These are phyloP conservation scores for Hypoxylon fuscum DNA, from an alignment of 495 filamentous ascomycete genomes.

Conservation along the genomic window DNA sequence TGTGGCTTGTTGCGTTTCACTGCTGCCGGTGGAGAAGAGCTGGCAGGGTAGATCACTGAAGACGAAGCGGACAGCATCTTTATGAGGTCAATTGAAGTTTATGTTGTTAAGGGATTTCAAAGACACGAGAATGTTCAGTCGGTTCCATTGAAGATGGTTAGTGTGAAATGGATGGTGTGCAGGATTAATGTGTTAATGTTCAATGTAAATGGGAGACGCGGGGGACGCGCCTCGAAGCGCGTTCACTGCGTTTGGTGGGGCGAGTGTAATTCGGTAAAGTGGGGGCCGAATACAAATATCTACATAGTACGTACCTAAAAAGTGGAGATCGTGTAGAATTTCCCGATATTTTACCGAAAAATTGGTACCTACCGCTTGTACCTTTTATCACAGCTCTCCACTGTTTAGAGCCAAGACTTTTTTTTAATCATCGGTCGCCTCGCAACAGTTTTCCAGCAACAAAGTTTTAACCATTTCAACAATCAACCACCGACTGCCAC, in stretches of 20 bases:
- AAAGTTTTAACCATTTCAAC: slow-evolving; percentile 1
- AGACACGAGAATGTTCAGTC: not conserved
- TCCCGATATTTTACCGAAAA: not conserved
- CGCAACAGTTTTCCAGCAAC: slow-evolving; percentile 15
- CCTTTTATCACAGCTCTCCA: slow-evolving; percentile 6
- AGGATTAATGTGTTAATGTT: too few species aligned
- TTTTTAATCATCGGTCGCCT: slow-evolving; percentile 16
- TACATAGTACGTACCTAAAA: too few species aligned
- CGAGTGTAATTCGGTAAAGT: too few species aligned
- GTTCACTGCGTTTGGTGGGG: slow-evolving; percentile 21
- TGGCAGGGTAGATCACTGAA: slow-evolving; percentile 65
- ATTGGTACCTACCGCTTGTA: not conserved
- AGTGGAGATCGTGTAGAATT: not conserved
- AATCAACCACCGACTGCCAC: slow-evolving; percentile 3
- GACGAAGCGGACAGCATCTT: slow-evolving; percentile 72
- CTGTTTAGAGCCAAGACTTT: slow-evolving; percentile 14
- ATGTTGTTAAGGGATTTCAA: slow-evolving; percentile 1
- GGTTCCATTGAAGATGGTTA: slow-evolving; percentile 2
- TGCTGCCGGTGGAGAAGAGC: slow-evolving; percentile 55
- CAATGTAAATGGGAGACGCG: slow-evolving; percentile 31
- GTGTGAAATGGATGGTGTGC: slow-evolving; percentile 6
- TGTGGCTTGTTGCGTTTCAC: slow-evolving; percentile 59
- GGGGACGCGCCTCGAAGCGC: slow-evolving; percentile 25
- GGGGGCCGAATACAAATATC: too few species aligned
- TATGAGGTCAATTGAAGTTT: slow-evolving; percentile 40